phyloP scores from a whole-genome alignment of 192 early-diverging fungal genomes.

The Backusella psychrophila region DNA sequence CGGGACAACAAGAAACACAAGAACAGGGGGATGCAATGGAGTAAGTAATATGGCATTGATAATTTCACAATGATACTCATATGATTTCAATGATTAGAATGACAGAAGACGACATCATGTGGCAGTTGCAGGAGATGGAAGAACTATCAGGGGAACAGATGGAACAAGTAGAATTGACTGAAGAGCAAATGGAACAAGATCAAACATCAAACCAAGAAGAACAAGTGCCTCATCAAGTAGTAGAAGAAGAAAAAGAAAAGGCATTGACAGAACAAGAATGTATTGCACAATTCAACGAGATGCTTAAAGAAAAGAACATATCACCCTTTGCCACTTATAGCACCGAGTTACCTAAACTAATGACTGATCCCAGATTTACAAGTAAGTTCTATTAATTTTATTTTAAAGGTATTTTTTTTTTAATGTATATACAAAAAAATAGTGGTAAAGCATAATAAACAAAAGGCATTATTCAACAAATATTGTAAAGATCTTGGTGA shows the following conservation, averaged over 20 bases:
- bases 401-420: not conserved
- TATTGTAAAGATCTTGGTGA: constrained; percentile 64
- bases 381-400: constrained; percentile 38
- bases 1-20: constrained; percentile 7
- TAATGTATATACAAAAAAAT: not conserved
- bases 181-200: constrained; percentile 15
- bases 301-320: constrained; percentile 68
- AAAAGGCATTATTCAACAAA: constrained; percentile 67
- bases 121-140: constrained; percentile 55
- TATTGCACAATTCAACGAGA: constrained; percentile 39
- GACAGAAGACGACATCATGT: constrained; percentile 62
- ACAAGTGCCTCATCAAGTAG: not conserved
- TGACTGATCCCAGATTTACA: constrained; percentile 58
- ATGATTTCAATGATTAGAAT: constrained; percentile 38
- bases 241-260: constrained; percentile 19
- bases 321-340: constrained; percentile 79
- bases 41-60: constrained; percentile 16
- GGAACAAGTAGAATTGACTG: not conserved
- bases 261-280: constrained; percentile 39
- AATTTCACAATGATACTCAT: not conserved
- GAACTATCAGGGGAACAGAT: constrained; percentile 5
- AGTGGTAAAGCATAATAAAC: constrained; percentile 52
- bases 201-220: constrained; percentile 27
- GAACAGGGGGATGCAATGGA: constrained; percentile 29
- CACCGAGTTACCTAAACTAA: constrained; percentile 64